phyloP scores from a whole-genome alignment of 768 basidiomycete species.

The Leccinum pellstonianum region DNA sequence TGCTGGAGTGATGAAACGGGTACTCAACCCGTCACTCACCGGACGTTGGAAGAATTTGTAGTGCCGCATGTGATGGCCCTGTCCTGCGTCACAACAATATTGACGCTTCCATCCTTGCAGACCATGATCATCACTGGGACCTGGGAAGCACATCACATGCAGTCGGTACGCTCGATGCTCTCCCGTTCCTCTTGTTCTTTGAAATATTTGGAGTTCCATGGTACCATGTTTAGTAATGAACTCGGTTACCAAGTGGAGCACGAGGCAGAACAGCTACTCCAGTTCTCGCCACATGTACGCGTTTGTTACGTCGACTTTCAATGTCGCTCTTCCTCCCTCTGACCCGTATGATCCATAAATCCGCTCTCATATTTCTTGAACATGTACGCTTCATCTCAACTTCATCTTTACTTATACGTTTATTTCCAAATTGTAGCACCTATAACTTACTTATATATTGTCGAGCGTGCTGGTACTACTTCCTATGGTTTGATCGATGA shows the following conservation, averaged over 20 bases:
- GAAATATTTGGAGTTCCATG: background rate
- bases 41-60: background rate
- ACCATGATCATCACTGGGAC: background rate
- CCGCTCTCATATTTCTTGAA: background rate
- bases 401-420: background rate
- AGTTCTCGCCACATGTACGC: background rate
- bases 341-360: background rate
- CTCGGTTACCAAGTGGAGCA: background rate
- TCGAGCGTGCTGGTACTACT: background rate
- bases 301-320: background rate
- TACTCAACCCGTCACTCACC: background rate
- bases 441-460: background rate
- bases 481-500: background rate
- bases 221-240: background rate
- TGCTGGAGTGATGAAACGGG: background rate
- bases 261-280: background rate
- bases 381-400: background rate
- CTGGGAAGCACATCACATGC: background rate
- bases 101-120: background rate
- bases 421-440: background rate
- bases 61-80: background rate
- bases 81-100: background rate
- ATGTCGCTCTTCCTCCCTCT: background rate
- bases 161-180: background rate
- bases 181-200: background rate